Evolutionary conservation across 768 basidiomycete species (phyloP).

Genomic region (Porphyrellus cyaneotinctus): DNA sequence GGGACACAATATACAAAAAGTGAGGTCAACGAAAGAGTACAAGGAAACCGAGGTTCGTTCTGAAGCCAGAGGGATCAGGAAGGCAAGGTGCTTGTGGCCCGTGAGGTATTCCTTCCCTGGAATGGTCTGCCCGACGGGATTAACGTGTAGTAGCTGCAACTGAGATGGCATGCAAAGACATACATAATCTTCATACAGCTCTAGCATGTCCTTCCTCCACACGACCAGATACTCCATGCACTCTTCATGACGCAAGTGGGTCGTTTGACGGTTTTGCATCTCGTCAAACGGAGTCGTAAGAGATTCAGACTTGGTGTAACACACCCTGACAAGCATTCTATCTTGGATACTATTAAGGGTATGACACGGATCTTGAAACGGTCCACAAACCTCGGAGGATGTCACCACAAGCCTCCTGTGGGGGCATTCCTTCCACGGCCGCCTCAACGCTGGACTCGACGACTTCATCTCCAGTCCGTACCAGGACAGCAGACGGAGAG

Average conservation of each 20-base stretch:
- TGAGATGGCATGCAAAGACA: slow-evolving; percentile 23
- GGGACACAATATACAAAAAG: slow-evolving; percentile 71
- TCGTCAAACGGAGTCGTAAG: slow-evolving; percentile 61
- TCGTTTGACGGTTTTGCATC: slow-evolving; percentile 56
- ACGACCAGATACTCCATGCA: slow-evolving; percentile 84
- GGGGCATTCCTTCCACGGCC: slow-evolving; percentile 28
- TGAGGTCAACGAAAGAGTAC: slow-evolving; percentile 83
- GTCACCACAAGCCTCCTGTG: slow-evolving; percentile 40
- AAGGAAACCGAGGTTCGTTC: slow-evolving; percentile 68
- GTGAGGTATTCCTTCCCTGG: slow-evolving; percentile 65
- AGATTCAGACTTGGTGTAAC: slow-evolving; percentile 53
- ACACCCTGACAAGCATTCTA: slow-evolving; percentile 82
- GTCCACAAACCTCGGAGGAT: slow-evolving; percentile 65
- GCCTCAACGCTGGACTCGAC: slow-evolving; percentile 66
- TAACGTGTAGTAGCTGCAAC: not conserved
- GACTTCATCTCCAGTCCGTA: slow-evolving; percentile 52
- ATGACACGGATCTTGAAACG: not conserved
- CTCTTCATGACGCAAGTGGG: slow-evolving; percentile 56
- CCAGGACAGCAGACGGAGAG: slow-evolving; percentile 63
- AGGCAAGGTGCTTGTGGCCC: slow-evolving; percentile 76
- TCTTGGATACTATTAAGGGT: slow-evolving; percentile 45
- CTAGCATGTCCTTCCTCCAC: slow-evolving; percentile 73
- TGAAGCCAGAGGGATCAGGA: slow-evolving; percentile 66
- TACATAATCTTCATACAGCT: slow-evolving; percentile 85
- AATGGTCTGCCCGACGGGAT: slow-evolving; percentile 40